Percentiles rank a stretch among this genome's conserved stretches.
Evolutionary conservation across 345 rosid genomes (phyloP).

Genomic region (Eucalyptus brandiana): DNA sequence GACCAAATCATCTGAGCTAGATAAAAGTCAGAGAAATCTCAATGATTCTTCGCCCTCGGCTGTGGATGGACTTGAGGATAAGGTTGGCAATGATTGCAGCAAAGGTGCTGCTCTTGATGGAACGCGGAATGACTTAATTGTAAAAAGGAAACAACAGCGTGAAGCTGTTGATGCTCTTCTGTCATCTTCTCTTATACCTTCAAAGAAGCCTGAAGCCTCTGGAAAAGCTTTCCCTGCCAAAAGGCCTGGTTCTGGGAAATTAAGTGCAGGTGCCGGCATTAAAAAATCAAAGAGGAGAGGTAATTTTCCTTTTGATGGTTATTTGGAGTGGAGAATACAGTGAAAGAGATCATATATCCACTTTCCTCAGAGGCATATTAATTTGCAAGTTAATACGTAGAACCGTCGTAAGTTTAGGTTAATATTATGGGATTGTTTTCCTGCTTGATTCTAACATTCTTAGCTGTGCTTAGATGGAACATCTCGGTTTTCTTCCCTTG

Average conservation of each 20-base stretch:
- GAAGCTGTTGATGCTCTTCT: conserved; percentile 91
- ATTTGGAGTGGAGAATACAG: not conserved
- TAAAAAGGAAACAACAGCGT: conserved; percentile 69
- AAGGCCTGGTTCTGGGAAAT: conserved; percentile 41
- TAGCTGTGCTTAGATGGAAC: not conserved
- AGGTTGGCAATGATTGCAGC: conserved; percentile 2
- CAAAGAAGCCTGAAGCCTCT: conserved; percentile 39
- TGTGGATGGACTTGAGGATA: conserved; percentile 15
- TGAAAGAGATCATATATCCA: not conserved
- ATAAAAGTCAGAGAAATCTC: conserved; percentile 8
- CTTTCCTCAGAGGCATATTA: not conserved
- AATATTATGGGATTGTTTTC: not conserved
- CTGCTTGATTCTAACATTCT: not conserved
- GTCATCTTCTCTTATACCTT: conserved; percentile 62
- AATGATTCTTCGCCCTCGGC: conserved; percentile 7
- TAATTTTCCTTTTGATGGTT: not conserved
- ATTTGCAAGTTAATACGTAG: not conserved
- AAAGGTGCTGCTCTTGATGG: conserved; percentile 14
- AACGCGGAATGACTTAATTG: conserved; percentile 27
- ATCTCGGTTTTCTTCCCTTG: not conserved
- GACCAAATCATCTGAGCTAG: conserved; percentile 18
- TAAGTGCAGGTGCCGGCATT: conserved; percentile 16
- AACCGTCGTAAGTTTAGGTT: not conserved
- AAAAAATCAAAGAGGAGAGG: conserved; percentile 46
- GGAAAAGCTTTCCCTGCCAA: conserved; percentile 22